Percentiles rank a stretch among this genome's conserved stretches.
Evolutionary conservation across 345 rosid genomes (phyloP).

Genomic region (Citrus hindsii): DNA sequence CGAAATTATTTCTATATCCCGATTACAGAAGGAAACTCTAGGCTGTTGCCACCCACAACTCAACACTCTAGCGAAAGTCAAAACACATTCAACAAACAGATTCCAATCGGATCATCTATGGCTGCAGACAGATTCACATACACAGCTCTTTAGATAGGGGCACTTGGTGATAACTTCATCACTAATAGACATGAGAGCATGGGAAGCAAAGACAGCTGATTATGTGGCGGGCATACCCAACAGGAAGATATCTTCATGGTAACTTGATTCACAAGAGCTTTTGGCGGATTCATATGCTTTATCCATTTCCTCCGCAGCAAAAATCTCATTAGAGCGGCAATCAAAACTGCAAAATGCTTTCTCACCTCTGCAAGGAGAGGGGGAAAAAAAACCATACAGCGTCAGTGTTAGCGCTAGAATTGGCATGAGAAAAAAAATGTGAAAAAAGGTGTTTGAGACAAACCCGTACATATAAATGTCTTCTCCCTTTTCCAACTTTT

Average conservation of each 20-base stretch:
- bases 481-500: slow-evolving; percentile 23
- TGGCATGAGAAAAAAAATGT: not conserved
- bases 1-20: slow-evolving; percentile 11
- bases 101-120: slow-evolving; percentile 18
- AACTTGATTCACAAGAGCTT: slow-evolving; percentile 32
- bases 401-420: not conserved
- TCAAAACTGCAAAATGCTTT: slow-evolving; percentile 36
- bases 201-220: not conserved
- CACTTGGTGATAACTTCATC: slow-evolving; percentile 1
- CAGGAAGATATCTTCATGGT: slow-evolving; percentile 39
- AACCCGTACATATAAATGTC: slow-evolving; percentile 39
- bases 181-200: not conserved
- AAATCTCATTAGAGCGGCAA: slow-evolving; percentile 30
- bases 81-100: slow-evolving; percentile 7
- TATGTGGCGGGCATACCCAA: slow-evolving; percentile 31
- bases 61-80: slow-evolving; percentile 5
- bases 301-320: slow-evolving; percentile 32
- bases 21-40: slow-evolving; percentile 12
- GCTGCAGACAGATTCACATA: slow-evolving; percentile 23
- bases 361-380: slow-evolving; percentile 27
- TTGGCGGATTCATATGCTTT: slow-evolving; percentile 20
- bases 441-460: slow-evolving; percentile 5
- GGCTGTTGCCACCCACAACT: slow-evolving; percentile 24
- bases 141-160: slow-evolving; percentile 25
- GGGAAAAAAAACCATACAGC: slow-evolving; percentile 1